Evolutionary conservation across 192 early-diverging fungal genomes (phyloP).

Genomic region (Entrophospora sp.): DNA sequence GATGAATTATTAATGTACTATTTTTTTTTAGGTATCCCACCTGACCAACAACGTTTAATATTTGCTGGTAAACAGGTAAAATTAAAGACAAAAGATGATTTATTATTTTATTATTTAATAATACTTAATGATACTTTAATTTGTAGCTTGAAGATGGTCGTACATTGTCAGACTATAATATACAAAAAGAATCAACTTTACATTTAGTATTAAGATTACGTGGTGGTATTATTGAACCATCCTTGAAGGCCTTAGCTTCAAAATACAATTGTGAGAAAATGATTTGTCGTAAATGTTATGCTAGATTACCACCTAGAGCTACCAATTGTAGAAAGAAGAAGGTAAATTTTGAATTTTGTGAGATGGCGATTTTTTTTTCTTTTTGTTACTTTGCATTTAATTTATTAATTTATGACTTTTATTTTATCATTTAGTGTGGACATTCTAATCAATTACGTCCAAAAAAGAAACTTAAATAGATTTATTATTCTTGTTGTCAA

Average conservation of each 20-base stretch:
- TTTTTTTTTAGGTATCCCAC: constrained; percentile 71
- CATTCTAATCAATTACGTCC: constrained; percentile 98
- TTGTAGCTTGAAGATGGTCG: constrained; percentile 98
- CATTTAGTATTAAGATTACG: constrained; percentile 95
- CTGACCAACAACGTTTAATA: constrained; percentile 98
- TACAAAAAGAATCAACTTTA: constrained; percentile 99
- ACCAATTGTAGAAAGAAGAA: constrained; percentile 99
- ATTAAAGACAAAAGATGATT: neutral
- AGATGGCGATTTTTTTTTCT: too few relatives aligned
- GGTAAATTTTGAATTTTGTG: too few relatives aligned
- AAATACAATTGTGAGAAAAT: constrained; percentile 99
- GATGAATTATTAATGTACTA: neutral
- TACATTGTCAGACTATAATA: constrained; percentile 99
- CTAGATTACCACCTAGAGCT: constrained; percentile 96
- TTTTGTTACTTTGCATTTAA: too few relatives aligned
- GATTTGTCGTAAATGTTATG: constrained; percentile 99
- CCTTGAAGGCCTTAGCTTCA: constrained; percentile 94
- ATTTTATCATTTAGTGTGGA: constrained; percentile 60
- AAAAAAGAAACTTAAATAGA: constrained; percentile 98
- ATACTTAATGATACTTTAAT: neutral
- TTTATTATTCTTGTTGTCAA: too few relatives aligned
- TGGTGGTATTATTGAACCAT: constrained; percentile 98
- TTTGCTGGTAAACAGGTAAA: constrained; percentile 92
- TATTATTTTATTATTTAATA: neutral
- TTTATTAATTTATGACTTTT: neutral